phyloP scores from a whole-genome alignment of 306 rosid species.

The Lablab purpureus region DNA sequence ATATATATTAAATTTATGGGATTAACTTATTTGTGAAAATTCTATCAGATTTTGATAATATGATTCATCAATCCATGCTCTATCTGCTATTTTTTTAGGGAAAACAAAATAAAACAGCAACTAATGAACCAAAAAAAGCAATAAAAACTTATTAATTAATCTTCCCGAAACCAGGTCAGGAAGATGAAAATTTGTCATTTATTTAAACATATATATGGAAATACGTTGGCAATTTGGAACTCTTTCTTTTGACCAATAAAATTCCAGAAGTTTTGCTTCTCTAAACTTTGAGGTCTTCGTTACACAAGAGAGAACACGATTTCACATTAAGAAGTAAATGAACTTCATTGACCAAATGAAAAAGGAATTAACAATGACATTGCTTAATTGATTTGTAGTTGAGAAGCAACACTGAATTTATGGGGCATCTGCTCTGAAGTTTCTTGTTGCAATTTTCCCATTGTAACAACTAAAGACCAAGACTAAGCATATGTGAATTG shows the following conservation, averaged over 20 bases:
- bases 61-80: no score
- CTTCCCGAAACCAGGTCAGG: slow-evolving; percentile 3
- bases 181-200: not conserved
- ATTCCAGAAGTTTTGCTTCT: not conserved
- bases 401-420: not conserved
- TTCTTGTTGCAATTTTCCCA: slow-evolving; percentile 24
- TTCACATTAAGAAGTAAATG: slow-evolving; percentile 20
- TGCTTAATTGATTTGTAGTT: not conserved
- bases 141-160: not conserved
- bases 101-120: not conserved
- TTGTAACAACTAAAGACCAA: not conserved
- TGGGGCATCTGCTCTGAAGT: not conserved
- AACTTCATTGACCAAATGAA: not conserved
- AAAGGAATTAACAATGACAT: not conserved
- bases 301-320: not conserved
- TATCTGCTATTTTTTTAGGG: no score
- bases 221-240: not conserved
- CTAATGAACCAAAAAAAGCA: not conserved
- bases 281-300: not conserved
- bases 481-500: not conserved
- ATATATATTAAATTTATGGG: not conserved
- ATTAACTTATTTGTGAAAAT: no score
- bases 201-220: not conserved
- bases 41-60: no score
- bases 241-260: slow-evolving; percentile 21